Evolutionary conservation across 2,329 filamentous ascomycete species (phyloP).

Genomic region (Chrysoporthe deuterocubensis): DNA sequence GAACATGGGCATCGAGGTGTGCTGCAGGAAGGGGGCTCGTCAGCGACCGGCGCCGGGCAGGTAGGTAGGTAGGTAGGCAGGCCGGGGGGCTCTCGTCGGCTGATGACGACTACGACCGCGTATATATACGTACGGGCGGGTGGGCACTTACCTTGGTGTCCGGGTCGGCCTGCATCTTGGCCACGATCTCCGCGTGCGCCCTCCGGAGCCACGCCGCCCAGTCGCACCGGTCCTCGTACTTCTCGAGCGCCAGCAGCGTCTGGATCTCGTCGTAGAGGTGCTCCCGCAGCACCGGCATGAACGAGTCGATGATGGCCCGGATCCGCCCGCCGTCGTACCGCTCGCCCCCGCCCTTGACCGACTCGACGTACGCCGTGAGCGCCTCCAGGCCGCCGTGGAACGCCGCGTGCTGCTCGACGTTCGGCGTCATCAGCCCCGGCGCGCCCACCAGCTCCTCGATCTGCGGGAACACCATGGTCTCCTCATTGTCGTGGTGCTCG

Average conservation of each 20-base stretch:
- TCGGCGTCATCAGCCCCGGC: constrained; percentile 38
- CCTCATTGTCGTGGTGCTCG: constrained; percentile 41
- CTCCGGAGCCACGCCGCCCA: constrained; percentile 39
- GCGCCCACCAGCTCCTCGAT: constrained; percentile 37
- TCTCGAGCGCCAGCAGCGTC: constrained; percentile 39
- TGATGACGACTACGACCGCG: too few species aligned
- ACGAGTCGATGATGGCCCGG: constrained; percentile 39
- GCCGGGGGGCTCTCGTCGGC: too few species aligned
- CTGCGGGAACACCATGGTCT: constrained; percentile 39
- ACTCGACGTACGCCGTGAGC: constrained; percentile 39
- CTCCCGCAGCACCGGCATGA: constrained; percentile 39
- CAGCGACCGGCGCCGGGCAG: constrained; percentile 9
- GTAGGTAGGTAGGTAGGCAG: too few species aligned
- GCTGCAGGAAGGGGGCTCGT: background rate
- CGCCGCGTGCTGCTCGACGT: constrained; percentile 41
- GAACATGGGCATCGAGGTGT: constrained; percentile 5
- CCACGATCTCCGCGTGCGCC: constrained; percentile 28
- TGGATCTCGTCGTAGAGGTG: constrained; percentile 47
- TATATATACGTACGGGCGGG: too few species aligned
- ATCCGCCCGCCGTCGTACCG: constrained; percentile 40
- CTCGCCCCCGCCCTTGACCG: constrained; percentile 35
- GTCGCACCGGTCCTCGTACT: constrained; percentile 41
- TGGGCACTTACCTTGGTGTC: constrained; percentile 31
- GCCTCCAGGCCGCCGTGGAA: constrained; percentile 40
- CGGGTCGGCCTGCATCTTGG: constrained; percentile 28